Conservation (phyloP, 2,329 filamentous ascomycete species). For the Trichophyton verrucosum region DNA sequence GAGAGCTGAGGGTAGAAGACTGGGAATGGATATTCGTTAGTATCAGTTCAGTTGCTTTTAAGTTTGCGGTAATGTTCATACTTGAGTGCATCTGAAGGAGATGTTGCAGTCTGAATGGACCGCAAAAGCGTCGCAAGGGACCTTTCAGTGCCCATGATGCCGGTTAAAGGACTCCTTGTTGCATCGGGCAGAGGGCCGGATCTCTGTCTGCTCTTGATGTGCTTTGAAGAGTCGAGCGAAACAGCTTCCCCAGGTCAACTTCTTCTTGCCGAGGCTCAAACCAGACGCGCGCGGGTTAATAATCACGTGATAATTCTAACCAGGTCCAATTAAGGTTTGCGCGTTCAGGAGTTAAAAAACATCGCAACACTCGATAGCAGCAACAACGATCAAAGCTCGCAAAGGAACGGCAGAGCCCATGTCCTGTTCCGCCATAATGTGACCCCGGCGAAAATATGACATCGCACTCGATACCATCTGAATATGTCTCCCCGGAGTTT, state of each 20-base stretch:
- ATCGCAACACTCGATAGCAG: neutral
- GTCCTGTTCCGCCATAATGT: neutral
- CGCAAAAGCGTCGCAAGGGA: constrained; percentile 48
- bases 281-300: neutral
- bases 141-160: constrained; percentile 46
- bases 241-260: neutral
- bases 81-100: constrained; percentile 49
- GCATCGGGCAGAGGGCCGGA: neutral
- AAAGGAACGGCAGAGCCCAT: neutral
- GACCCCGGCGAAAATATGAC: neutral
- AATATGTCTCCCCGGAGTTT: constrained; percentile 60
- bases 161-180: neutral
- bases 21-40: constrained; percentile 18
- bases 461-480: constrained; percentile 17
- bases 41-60: constrained; percentile 16
- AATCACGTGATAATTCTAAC: neutral
- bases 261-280: neutral
- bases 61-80: constrained; percentile 24
- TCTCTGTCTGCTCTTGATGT: neutral
- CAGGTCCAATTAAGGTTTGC: neutral
- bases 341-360: neutral
- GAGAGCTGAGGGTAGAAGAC: constrained; percentile 42
- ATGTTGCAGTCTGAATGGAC: constrained; percentile 47
- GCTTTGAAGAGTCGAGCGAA: neutral
- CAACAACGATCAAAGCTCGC: neutral